Conservation (phyloP, 2,329 filamentous ascomycete species). For the Cephalotrichum gorgonifer region DNA sequence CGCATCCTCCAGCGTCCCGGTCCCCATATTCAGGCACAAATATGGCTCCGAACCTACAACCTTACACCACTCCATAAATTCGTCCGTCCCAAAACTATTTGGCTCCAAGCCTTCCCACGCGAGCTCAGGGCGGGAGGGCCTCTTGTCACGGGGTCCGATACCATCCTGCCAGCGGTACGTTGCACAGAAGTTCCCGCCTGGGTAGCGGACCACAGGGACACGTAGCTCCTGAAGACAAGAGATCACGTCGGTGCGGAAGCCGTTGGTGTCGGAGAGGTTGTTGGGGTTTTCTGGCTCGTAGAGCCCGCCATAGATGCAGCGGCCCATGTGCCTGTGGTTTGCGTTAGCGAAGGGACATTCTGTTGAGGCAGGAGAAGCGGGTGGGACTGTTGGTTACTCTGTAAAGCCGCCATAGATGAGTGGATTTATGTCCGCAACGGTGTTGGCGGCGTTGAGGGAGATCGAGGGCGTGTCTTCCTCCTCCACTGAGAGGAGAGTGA, state of each 20-base stretch:
- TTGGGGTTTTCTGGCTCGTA: conserved; percentile 46
- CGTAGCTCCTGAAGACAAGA: conserved; percentile 46
- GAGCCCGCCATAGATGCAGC: conserved; percentile 54
- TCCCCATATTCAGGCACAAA: conserved; percentile 52
- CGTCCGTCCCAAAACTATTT: conserved; percentile 53
- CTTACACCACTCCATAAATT: conserved; percentile 55
- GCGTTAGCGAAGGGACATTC: no score
- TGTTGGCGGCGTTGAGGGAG: no score
- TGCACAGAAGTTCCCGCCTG: conserved; percentile 52
- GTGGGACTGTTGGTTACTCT: no score
- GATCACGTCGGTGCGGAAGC: conserved; percentile 52
- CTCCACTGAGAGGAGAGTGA: no score
- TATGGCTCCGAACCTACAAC: conserved; percentile 49
- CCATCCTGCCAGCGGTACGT: conserved; percentile 57
- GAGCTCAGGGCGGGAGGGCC: conserved; percentile 45
- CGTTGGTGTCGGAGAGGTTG: conserved; percentile 41
- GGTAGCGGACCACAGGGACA: conserved; percentile 49
- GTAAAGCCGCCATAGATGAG: no score
- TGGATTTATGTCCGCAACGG: no score
- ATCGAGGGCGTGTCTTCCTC: no score
- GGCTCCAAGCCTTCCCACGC: conserved; percentile 51
- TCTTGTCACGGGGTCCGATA: conserved; percentile 44
- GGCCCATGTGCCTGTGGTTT: conserved; percentile 56
- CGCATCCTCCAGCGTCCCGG: conserved; percentile 27
- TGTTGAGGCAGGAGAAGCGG: no score